Evolutionary conservation across 805 yeast species (phyloP).

Genomic region (Yueomyces sp.): DNA sequence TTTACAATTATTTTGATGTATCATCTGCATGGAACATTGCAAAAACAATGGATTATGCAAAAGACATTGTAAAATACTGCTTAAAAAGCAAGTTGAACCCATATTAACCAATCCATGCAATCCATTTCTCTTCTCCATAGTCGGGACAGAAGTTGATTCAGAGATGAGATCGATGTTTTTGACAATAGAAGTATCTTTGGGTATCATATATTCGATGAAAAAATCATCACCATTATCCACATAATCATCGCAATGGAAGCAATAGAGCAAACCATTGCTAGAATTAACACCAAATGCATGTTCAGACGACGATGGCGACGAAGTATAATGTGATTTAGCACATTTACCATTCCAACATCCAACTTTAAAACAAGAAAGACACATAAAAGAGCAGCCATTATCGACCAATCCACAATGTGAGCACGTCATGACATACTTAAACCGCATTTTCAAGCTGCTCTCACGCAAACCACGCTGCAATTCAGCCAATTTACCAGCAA

Average conservation of each 20-base stretch:
- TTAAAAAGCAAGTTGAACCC: constrained; percentile 97
- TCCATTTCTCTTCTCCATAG: constrained; percentile 51
- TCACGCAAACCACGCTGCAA: too few relatives aligned
- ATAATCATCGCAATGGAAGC: constrained; percentile 68
- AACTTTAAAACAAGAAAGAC: constrained; percentile 65
- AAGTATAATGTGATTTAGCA: constrained; percentile 33
- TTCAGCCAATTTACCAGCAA: too few relatives aligned
- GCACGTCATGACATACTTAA: constrained; percentile 15
- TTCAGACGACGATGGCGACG: constrained; percentile 16
- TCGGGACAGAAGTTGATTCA: constrained; percentile 12
- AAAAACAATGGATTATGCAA: constrained; percentile 84
- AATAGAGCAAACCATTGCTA: constrained; percentile 52
- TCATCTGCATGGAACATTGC: constrained; percentile 49
- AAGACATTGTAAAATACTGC: constrained; percentile 78
- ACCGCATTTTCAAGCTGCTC: background rate
- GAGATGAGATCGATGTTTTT: constrained; percentile 18
- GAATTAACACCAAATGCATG: constrained; percentile 60
- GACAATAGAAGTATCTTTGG: constrained; percentile 5
- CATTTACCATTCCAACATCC: constrained; percentile 49
- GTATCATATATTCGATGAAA: constrained; percentile 1
- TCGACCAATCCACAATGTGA: constrained; percentile 18
- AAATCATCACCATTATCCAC: constrained; percentile 43
- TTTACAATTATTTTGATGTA: constrained; percentile 19
- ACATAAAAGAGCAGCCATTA: constrained; percentile 35
- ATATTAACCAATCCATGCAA: constrained; percentile 79